These are phyloP conservation scores for Pseudocercospora vitis DNA, from an alignment of 2,329 filamentous ascomycete species.

Conservation along the genomic window DNA sequence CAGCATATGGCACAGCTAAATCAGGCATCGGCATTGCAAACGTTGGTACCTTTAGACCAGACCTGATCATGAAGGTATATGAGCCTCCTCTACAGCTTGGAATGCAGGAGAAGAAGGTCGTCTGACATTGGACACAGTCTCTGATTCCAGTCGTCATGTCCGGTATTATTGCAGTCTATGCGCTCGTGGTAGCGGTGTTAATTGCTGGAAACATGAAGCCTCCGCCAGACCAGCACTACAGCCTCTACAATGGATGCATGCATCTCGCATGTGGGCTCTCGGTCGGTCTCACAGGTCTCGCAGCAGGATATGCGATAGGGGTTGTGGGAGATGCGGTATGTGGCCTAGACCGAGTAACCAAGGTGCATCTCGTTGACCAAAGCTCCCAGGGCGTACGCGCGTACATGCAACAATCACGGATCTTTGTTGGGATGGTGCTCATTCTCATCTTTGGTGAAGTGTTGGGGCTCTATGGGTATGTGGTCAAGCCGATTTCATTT, in stretches of 20 bases:
- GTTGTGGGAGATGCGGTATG: slow-evolving; percentile 85
- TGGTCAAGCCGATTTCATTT: slow-evolving; percentile 14
- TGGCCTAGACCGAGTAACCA: slow-evolving; percentile 14
- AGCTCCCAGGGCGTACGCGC: slow-evolving; percentile 69
- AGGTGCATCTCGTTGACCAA: slow-evolving; percentile 1
- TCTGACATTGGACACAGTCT: slow-evolving; percentile 55
- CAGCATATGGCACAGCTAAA: slow-evolving; percentile 84
- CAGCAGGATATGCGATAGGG: slow-evolving; percentile 94
- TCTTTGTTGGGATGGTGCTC: slow-evolving; percentile 98
- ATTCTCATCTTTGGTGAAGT: slow-evolving; percentile 99
- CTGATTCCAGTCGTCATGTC: slow-evolving; percentile 95
- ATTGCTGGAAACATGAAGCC: slow-evolving; percentile 87
- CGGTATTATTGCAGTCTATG: slow-evolving; percentile 97
- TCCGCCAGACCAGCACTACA: slow-evolving; percentile 68
- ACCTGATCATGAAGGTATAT: slow-evolving; percentile 84
- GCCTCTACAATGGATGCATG: slow-evolving; percentile 88
- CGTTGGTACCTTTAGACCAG: slow-evolving; percentile 79
- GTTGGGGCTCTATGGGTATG: slow-evolving; percentile 90
- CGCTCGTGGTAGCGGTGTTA: slow-evolving; percentile 92
- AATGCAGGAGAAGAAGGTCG: slow-evolving; percentile 1
- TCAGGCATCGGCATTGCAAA: slow-evolving; percentile 85
- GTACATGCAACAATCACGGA: slow-evolving; percentile 93
- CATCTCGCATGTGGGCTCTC: slow-evolving; percentile 88
- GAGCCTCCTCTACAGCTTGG: slow-evolving; percentile 18
- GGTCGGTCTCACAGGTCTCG: slow-evolving; percentile 87